Percentiles rank a stretch among this genome's conserved stretches.
These are phyloP conservation scores for Penicillium lividum DNA, from an alignment of 495 filamentous ascomycete genomes.

Conservation along the genomic window DNA sequence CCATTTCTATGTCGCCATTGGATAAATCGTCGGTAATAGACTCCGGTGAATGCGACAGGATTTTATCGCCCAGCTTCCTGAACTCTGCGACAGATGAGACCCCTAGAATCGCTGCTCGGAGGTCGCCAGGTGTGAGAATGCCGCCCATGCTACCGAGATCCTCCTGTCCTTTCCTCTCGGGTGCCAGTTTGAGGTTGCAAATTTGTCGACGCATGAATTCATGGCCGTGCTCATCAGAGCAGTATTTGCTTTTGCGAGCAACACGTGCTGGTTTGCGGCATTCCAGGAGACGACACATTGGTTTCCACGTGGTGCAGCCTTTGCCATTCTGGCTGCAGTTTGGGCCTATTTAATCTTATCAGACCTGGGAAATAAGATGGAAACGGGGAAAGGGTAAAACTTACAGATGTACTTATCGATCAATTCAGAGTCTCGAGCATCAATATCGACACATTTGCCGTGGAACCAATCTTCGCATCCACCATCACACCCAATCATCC, in stretches of 20 bases:
- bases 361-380: neutral
- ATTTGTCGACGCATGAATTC: slow-evolving; percentile 55
- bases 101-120: slow-evolving; percentile 54
- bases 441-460: slow-evolving; percentile 65
- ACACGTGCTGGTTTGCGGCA: slow-evolving; percentile 64
- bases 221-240: slow-evolving; percentile 63
- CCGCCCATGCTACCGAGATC: slow-evolving; percentile 58
- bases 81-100: slow-evolving; percentile 54
- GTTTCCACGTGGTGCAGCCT: slow-evolving; percentile 66
- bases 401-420: slow-evolving; percentile 71
- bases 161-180: slow-evolving; percentile 29
- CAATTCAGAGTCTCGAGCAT: slow-evolving; percentile 59
- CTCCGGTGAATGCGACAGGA: slow-evolving; percentile 44
- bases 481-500: slow-evolving; percentile 77
- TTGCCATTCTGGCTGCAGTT: slow-evolving; percentile 56
- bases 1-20: slow-evolving; percentile 41
- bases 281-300: slow-evolving; percentile 61
- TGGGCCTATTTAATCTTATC: slow-evolving; percentile 41
- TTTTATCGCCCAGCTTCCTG: slow-evolving; percentile 55
- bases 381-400: slow-evolving; percentile 13
- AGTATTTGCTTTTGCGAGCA: slow-evolving; percentile 63
- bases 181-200: slow-evolving; percentile 26
- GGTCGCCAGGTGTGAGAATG: slow-evolving; percentile 55
- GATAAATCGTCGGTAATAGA: slow-evolving; percentile 15
- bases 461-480: slow-evolving; percentile 77